Evolutionary conservation across 257 asterid species (phyloP).

Genomic region (Petunia axillaris): DNA sequence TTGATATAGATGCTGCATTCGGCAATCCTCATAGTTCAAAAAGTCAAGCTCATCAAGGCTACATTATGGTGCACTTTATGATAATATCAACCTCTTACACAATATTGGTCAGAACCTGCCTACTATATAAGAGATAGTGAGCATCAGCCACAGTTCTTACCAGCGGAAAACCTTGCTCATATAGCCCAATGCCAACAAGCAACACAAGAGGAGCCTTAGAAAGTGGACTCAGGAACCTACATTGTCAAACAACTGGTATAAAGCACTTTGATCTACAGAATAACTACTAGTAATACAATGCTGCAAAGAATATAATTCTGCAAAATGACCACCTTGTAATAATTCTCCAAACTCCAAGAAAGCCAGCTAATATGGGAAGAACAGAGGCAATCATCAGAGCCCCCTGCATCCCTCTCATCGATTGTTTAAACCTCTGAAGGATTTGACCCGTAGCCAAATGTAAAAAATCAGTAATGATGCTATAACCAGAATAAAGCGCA

Average conservation of each 20-base stretch:
- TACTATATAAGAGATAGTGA: not conserved
- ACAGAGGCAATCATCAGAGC: conserved; percentile 80
- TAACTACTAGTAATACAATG: not conserved
- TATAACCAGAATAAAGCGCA: not conserved
- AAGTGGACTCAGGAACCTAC: conserved; percentile 83
- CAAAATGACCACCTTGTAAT: conserved; percentile 53
- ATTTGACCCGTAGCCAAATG: conserved; percentile 21
- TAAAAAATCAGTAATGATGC: not conserved
- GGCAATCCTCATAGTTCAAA: not conserved
- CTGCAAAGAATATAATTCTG: not conserved
- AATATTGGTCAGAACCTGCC: not conserved
- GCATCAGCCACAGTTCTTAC: conserved; percentile 42
- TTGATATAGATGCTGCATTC: not conserved
- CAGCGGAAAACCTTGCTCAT: conserved; percentile 81
- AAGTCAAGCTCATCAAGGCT: not conserved
- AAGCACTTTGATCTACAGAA: conserved; percentile 11
- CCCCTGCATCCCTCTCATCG: conserved; percentile 90
- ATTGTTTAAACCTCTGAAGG: conserved; percentile 68
- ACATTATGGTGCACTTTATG: not conserved
- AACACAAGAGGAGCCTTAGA: conserved; percentile 80
- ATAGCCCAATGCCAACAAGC: conserved; percentile 89
- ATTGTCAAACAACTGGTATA: conserved; percentile 27
- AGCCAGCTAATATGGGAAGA: conserved; percentile 74
- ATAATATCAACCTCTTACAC: not conserved
- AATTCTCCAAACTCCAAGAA: conserved; percentile 90